Base-by-base conservation (phyloP, 441 rosid species). In the Viola pubescens region DNA sequence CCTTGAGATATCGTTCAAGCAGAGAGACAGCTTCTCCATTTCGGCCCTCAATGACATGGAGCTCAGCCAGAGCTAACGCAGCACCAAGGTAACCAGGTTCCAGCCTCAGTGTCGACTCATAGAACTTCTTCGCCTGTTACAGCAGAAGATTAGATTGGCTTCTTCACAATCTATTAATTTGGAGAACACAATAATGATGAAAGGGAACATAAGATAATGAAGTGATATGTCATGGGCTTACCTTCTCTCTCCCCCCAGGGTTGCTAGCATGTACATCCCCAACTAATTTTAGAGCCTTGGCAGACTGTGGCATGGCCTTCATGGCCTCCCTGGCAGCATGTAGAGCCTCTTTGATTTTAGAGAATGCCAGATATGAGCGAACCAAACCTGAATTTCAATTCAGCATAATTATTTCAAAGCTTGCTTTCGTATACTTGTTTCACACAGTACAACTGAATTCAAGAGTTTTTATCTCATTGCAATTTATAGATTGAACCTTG, bases 261-360 rank as follows among this genome's bases (percentile, higher is more conserved):
- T 84, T 86, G 74, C 82, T 80, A 53, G 96, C 92, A 70, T 94
- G 96, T 58, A 88, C 98, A 78, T 94, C 98, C 59, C 98, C 98
- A 48, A 94, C 98, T 75, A 90, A 75, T 71, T 90, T 94, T 56
- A 90, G 70, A 56, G 97, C 96, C 79, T 86, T 90, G 58, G 98
- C 95, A 43, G 97, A 94, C 70, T 89, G 98, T 73, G 98, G 98
- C 96, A 90, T 94, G 56, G 96, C 92, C 78, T 83, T 94, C 97
- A 90, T 90, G 48, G 97, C 98, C 82, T 88, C 98, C 73, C 98
- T 85, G 7, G 98, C 88, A 41, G 94, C 83, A 77, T 79, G 84
- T 61, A 94, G 76, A 47, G 97, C 98, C 75, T 94, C 96, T 78
- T 94, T 94, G 67, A 82, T 78, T 79, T 88, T 94, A 48, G 85